Conservation (phyloP, 2,329 filamentous ascomycete species). For the Neonectria neomacrospora region DNA sequence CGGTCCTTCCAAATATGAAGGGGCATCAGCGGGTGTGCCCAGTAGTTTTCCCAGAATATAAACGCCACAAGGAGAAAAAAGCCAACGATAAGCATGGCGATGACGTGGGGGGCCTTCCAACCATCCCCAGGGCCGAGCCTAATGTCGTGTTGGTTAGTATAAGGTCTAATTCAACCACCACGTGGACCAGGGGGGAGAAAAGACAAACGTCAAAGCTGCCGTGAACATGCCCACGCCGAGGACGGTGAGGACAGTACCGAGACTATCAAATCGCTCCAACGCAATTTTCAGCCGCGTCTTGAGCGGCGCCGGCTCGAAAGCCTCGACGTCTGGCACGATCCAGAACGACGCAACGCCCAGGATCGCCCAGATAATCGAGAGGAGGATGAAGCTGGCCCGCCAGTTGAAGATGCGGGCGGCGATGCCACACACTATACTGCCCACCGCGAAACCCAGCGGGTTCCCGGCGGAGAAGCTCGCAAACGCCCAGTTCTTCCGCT, state of each 20-base stretch:
- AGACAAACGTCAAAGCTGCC: conserved; percentile 66
- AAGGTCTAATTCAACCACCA: too few species aligned
- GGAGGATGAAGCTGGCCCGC: conserved; percentile 70
- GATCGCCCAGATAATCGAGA: conserved; percentile 71
- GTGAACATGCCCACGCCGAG: conserved; percentile 74
- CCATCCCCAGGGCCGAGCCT: conserved; percentile 67
- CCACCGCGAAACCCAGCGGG: conserved; percentile 54
- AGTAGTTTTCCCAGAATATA: conserved; percentile 70
- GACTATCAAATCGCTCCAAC: conserved; percentile 67
- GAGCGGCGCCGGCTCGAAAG: conserved; percentile 50
- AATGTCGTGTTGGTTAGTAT: conserved; percentile 51
- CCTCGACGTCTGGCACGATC: conserved; percentile 68
- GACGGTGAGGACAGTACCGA: conserved; percentile 70
- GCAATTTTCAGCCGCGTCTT: conserved; percentile 46
- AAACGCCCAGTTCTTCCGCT: conserved; percentile 73
- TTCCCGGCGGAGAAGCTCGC: conserved; percentile 65
- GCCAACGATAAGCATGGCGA: conserved; percentile 71
- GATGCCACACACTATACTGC: conserved; percentile 69
- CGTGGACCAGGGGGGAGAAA: conserved; percentile 1
- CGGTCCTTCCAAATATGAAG: conserved; percentile 67
- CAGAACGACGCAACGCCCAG: conserved; percentile 68
- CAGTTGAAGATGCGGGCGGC: conserved; percentile 70
- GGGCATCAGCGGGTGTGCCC: conserved; percentile 62
- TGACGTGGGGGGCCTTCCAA: conserved; percentile 71
- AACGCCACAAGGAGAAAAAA: conserved; percentile 66